Conservation (phyloP, 2,329 filamentous ascomycete genomes). For the Epichloe aotearoae region DNA sequence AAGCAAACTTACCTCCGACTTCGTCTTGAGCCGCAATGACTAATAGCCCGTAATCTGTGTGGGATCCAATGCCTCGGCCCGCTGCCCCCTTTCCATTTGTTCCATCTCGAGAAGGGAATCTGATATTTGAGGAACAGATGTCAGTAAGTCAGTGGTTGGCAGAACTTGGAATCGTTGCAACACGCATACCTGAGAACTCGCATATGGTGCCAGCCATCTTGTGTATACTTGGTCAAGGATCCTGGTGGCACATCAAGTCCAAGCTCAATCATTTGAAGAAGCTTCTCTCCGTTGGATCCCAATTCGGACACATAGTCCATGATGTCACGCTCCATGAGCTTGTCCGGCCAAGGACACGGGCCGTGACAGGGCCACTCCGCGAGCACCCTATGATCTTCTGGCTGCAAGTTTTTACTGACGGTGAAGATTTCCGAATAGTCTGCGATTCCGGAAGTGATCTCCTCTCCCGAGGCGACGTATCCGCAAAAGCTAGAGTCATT, state of each 20-base stretch:
- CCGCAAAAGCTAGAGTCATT: constrained; percentile 33
- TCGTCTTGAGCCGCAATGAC: constrained; percentile 37
- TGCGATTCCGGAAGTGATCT: constrained; percentile 33
- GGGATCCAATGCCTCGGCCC: constrained; percentile 36
- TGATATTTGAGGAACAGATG: constrained; percentile 2
- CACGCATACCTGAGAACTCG: constrained; percentile 27
- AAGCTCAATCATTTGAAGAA: constrained; percentile 32
- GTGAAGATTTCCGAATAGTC: constrained; percentile 41
- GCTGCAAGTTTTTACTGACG: constrained; percentile 32
- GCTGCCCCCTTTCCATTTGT: constrained; percentile 35
- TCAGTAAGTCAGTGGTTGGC: background rate
- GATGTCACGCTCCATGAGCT: constrained; percentile 26
- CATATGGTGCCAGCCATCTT: constrained; percentile 39
- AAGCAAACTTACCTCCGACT: constrained; percentile 27
- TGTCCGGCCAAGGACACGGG: constrained; percentile 33
- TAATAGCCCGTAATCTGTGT: constrained; percentile 38
- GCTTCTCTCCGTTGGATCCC: constrained; percentile 27
- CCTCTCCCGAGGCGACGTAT: constrained; percentile 36
- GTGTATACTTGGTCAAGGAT: constrained; percentile 26
- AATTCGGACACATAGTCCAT: constrained; percentile 27
- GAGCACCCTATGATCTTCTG: constrained; percentile 24
- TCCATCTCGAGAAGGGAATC: constrained; percentile 19
- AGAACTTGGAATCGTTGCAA: background rate
- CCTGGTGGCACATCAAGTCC: constrained; percentile 28
- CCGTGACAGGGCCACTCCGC: constrained; percentile 36